Evolutionary conservation across 176 grass and related monocot species (phyloP).

Genomic region (Raddia distichophylla): DNA sequence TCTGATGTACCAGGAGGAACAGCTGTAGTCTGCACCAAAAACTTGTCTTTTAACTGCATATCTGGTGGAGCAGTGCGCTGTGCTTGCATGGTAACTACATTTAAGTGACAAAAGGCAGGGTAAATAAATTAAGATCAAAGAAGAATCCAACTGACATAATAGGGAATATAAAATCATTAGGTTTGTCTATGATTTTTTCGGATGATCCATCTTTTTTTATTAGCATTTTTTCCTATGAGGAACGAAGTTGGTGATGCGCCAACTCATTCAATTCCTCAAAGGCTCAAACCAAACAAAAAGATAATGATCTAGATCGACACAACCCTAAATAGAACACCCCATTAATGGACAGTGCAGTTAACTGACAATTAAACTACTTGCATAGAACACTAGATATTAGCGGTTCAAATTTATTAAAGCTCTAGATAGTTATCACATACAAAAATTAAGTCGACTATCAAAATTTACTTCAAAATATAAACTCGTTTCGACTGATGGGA

Average conservation of each 20-base stretch:
- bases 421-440: constrained; percentile 13
- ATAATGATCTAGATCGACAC: not conserved
- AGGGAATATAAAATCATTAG: constrained; percentile 30
- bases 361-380: constrained; percentile 2
- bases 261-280: constrained; percentile 4
- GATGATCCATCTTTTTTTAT: not conserved
- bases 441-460: constrained; percentile 7
- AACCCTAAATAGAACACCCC: not conserved
- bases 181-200: constrained; percentile 12
- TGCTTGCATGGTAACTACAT: constrained; percentile 96
- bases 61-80: constrained; percentile 77
- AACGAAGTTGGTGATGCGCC: not conserved
- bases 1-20: constrained; percentile 87
- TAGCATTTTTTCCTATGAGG: not conserved
- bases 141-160: not conserved
- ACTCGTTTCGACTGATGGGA: constrained; percentile 1
- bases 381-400: constrained; percentile 1
- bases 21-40: constrained; percentile 86
- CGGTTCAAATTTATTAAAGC: constrained; percentile 6
- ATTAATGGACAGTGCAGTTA: not conserved
- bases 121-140: constrained; percentile 32
- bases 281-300: constrained; percentile 15
- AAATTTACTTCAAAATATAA: constrained; percentile 3
- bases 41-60: constrained; percentile 99
- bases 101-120: constrained; percentile 21